A percentile compares a stretch with the other conserved stretches of the same genome.
Evolutionary conservation across 2,329 filamentous ascomycete species (phyloP).

Genomic region (Fusarium dimerum): DNA sequence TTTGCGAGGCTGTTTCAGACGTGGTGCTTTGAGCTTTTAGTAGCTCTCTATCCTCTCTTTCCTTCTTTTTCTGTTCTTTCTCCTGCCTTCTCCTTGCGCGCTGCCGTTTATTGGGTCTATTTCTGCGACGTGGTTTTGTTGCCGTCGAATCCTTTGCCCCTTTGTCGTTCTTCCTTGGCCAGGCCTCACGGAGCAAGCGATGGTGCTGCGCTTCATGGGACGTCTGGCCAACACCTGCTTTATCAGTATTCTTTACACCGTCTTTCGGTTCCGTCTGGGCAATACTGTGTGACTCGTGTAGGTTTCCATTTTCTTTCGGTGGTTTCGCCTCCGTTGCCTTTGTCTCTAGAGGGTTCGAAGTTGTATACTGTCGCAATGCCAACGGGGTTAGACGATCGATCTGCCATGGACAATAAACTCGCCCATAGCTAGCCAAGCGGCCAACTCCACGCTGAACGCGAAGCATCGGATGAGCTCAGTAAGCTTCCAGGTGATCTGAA

Average conservation of each 20-base stretch:
- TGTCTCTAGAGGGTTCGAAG: not conserved
- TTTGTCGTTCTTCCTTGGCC: not conserved
- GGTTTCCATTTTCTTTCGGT: not conserved
- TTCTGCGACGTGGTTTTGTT: too few species aligned
- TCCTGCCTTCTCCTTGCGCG: not conserved
- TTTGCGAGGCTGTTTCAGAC: not conserved
- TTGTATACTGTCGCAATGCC: conserved; percentile 11
- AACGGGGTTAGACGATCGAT: conserved; percentile 13
- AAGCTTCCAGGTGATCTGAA: conserved; percentile 4
- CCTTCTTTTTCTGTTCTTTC: too few species aligned
- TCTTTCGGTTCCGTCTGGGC: too few species aligned
- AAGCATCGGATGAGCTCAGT: conserved; percentile 29
- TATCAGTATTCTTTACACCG: too few species aligned
- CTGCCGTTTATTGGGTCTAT: too few species aligned
- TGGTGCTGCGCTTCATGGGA: not conserved
- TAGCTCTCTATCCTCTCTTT: not conserved
- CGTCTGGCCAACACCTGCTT: too few species aligned
- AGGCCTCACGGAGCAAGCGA: too few species aligned
- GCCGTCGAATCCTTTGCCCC: not conserved
- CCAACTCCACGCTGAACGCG: conserved; percentile 23
- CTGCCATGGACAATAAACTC: conserved; percentile 6
- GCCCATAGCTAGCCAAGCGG: conserved; percentile 13
- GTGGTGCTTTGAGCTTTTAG: not conserved
- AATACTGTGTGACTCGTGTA: too few species aligned
- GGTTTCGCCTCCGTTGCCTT: not conserved